phyloP scores from a whole-genome alignment of 495 filamentous ascomycete genomes.

The Annulohypoxylon moriforme region DNA sequence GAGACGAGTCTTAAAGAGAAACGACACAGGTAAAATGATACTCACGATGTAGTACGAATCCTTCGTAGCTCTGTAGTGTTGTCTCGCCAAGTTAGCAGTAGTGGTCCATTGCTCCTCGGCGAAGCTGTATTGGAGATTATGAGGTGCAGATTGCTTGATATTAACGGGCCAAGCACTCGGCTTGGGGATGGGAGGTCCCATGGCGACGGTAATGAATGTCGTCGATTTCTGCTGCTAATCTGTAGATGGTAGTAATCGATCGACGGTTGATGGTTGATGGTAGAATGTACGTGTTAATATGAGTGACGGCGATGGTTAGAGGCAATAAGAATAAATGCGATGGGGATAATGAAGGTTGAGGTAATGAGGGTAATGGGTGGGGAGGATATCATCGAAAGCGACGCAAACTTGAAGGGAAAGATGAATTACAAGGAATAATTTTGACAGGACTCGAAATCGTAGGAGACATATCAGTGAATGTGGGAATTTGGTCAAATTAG shows the following conservation, averaged over 20 bases:
- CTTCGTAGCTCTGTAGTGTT: conserved; percentile 54
- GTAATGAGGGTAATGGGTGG: not conserved
- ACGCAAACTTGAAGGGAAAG: not conserved
- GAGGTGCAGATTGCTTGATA: conserved; percentile 52
- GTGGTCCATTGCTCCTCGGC: conserved; percentile 57
- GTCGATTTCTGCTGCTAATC: not conserved
- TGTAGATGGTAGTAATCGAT: not conserved
- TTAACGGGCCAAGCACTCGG: conserved; percentile 14
- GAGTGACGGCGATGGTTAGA: not conserved
- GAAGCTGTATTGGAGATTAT: conserved; percentile 55
- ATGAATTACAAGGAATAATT: not conserved
- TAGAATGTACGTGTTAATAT: not conserved
- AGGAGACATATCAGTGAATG: not conserved
- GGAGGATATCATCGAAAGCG: conserved; percentile 37
- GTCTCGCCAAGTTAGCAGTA: conserved; percentile 55
- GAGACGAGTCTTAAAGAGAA: not conserved
- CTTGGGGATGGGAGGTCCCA: conserved; percentile 17
- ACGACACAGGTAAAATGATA: not conserved
- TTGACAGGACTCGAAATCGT: too few relatives aligned
- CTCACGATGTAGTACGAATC: conserved; percentile 61
- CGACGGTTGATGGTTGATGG: not conserved
- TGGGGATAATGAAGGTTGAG: not conserved
- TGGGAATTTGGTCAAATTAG: not conserved
- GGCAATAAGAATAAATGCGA: not conserved
- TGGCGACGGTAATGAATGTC: not conserved